phyloP scores from a whole-genome alignment of 345 rosid species.

The Populus nigra region DNA sequence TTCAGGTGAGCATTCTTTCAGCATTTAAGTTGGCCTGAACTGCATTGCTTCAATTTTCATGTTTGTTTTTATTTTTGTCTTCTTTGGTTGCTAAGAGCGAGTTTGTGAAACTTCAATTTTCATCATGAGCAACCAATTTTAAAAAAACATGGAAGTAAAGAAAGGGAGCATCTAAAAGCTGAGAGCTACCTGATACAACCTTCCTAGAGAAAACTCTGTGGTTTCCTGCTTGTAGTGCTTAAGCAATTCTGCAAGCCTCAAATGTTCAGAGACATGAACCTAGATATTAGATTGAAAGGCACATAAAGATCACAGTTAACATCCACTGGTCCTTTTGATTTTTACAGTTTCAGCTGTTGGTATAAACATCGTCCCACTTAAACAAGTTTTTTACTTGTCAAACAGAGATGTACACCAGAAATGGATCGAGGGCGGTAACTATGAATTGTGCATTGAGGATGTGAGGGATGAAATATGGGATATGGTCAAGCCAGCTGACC shows the following conservation, averaged over 20 bases:
- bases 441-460: constrained; percentile 91
- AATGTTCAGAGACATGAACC: constrained; percentile 49
- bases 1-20: constrained; percentile 59
- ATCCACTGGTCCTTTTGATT: neutral
- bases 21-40: neutral
- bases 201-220: constrained; percentile 76
- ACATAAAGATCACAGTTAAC: neutral
- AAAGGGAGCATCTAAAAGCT: constrained; percentile 78
- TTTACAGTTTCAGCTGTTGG: neutral
- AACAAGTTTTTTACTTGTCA: neutral
- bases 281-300: neutral
- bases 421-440: constrained; percentile 99
- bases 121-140: neutral
- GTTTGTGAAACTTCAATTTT: neutral
- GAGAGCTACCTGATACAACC: constrained; percentile 89
- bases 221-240: constrained; percentile 76
- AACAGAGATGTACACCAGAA: constrained; percentile 97
- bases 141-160: constrained; percentile 67
- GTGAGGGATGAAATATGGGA: constrained; percentile 99
- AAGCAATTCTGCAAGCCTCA: constrained; percentile 71
- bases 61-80: neutral
- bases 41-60: neutral
- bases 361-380: neutral
- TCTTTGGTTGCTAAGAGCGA: constrained; percentile 1
- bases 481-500: constrained; percentile 96